phyloP scores from a whole-genome alignment of 805 yeast species.

The Saccharomycopsis sp. region DNA sequence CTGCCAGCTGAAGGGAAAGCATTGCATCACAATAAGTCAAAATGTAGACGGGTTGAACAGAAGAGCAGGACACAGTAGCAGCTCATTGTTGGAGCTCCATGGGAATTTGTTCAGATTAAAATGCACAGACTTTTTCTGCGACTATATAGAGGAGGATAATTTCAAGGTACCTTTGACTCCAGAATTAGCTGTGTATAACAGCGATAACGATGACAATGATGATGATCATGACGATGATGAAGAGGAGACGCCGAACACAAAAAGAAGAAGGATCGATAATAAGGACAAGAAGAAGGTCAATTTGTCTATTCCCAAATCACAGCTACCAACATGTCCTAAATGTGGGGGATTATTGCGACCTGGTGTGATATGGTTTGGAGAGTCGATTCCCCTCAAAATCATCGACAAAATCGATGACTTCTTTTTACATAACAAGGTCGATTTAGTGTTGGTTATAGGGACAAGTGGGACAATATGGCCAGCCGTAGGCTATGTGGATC shows the following conservation, averaged over 20 bases:
- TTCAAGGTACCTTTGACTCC: slow-evolving; percentile 53
- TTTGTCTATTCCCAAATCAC: slow-evolving; percentile 42
- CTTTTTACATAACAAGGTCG: slow-evolving; percentile 47
- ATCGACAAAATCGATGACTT: slow-evolving; percentile 69
- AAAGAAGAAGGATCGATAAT: slow-evolving; percentile 8
- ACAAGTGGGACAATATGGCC: slow-evolving; percentile 87
- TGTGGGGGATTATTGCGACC: slow-evolving; percentile 74
- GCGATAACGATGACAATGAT: slow-evolving; percentile 17
- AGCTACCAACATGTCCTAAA: slow-evolving; percentile 70
- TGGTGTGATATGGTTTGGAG: slow-evolving; percentile 96
- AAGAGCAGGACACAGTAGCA: slow-evolving; percentile 55
- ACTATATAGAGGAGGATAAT: slow-evolving; percentile 47
- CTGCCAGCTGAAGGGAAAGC: slow-evolving; percentile 24
- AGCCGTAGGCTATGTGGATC: slow-evolving; percentile 83
- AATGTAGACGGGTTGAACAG: slow-evolving; percentile 73
- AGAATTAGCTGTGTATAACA: slow-evolving; percentile 33
- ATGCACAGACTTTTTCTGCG: slow-evolving; percentile 75
- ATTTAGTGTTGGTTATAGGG: slow-evolving; percentile 75
- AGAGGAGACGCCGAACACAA: slow-evolving; percentile 1
- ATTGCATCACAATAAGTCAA: slow-evolving; percentile 68
- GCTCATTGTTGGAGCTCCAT: slow-evolving; percentile 61
- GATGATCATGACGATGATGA: slow-evolving; percentile 12
- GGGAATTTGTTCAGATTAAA: slow-evolving; percentile 68
- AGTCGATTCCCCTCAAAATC: slow-evolving; percentile 58
- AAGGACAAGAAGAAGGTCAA: slow-evolving; percentile 37